Evolutionary conservation across 1,139 yeast genomes (phyloP), one percentile per base, ranked within the genome.

Genomic region (Geotrichum aggregatum): DNA sequence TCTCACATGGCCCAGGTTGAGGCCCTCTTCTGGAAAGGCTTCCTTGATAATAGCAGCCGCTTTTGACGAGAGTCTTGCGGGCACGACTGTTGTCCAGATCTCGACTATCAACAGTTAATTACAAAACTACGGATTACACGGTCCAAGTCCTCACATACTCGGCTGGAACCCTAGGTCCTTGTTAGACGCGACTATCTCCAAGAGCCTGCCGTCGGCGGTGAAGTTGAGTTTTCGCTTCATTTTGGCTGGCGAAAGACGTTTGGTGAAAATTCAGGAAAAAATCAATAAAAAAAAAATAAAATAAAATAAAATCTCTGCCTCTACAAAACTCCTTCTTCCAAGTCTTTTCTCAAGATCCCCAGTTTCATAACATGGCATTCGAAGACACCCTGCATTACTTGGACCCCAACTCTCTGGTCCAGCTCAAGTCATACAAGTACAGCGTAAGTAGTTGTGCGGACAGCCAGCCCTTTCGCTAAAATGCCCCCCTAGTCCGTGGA

Each of bases 31-130:
- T 3, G 39, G 41, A 33, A 52, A 58, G 30, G 52, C 52, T 28
- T 48, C 54, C 46, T 56, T 65, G 44, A 69, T 62, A 26, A 62
- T 66, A 59, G 63, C 63, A 19, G 76, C 62, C 13, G 73, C 62
- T 31, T 58, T 53, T 11, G 70, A 61, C 8, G 83, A 76, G 10
- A 67, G 63, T 53, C 62, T 65, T 0, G 84, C 79, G 6, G 72
- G 65, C 6, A 81, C 74, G 28, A 67, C 67, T 4, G 77, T 68
- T 1, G 79, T 71, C 94, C 95, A 87, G 1, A 50, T 54, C 8
- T 44, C 44, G 35, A 51, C 50, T 50, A 34, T 21, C 19, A n/a
- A 44, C 3, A 21, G 16, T 30, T 42, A 28, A 16, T 11, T 11
- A 22, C 21, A 24, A n/a, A 41, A 13, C 31, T 14, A 41, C 24